Base-by-base conservation (phyloP, 2,329 filamentous ascomycete genomes). In the Leptographium flavum region DNA sequence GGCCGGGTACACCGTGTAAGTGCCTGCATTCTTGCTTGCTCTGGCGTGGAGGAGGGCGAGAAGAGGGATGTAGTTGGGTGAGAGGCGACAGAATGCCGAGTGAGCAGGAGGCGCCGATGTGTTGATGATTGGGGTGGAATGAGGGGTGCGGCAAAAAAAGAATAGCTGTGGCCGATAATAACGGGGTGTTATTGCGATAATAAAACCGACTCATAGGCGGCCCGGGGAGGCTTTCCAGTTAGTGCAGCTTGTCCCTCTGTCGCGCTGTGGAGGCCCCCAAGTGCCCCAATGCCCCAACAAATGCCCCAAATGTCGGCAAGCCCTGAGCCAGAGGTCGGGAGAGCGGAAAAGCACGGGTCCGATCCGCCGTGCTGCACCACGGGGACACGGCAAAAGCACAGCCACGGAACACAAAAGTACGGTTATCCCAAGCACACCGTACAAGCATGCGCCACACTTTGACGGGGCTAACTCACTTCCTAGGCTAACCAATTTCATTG, bases 21-120 rank as follows among this genome's bases (percentile, higher is more conserved):
- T 60, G 86, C 82, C 76, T 93, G 87, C 88, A 94, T 94, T 59
- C 61, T 79, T 30, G 13, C 17, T 19, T 22, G 11, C 8, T 33
- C 27, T 25, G 22, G 23, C 13, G 9, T 27, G 33, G 15, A 15
- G 28, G 21, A 45, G 27, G 21, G 43, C 14, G 39, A 30, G 8
- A 15, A 25, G 13, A 14, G 15, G 19, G n/a, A 42, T 14, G 17
- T 17, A 4, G 17, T 25, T n/a, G n/a, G n/a, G n/a, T n/a, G n/a
- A n/a, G 14, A 31, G 31, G 28, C 11, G 27, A 31, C 17, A 31
- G 11, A 30, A 17, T 14, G 23, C 23, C 9, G 30, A 33, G 22
- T 10, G 14, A 6, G n/a, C 23, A 15, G 19, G 35, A 35, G 40
- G 21, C 15, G 30, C 13, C 15, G 21, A 15, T 15, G 13, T 35